Evolutionary conservation across 345 rosid genomes (phyloP).

Genomic region (Adansonia digitata): DNA sequence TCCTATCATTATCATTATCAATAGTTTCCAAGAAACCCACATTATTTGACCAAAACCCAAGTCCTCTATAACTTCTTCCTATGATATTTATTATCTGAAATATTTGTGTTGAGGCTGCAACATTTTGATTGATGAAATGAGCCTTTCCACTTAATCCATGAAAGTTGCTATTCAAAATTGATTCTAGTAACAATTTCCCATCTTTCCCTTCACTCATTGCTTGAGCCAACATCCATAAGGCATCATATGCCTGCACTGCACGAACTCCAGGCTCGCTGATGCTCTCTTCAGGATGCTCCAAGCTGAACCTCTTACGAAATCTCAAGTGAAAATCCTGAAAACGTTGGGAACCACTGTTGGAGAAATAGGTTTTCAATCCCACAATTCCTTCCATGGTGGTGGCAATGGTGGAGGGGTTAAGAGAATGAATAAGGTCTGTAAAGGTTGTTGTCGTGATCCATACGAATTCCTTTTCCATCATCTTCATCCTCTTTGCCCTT

Average conservation of each 20-base stretch:
- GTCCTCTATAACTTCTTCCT: conserved; percentile 13
- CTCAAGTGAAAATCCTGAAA: conserved; percentile 2
- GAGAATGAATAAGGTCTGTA: conserved; percentile 17
- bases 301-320: conserved; percentile 17
- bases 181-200: neutral
- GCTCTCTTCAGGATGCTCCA: conserved; percentile 11
- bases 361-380: conserved; percentile 19
- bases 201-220: conserved; percentile 1
- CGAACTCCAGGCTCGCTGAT: conserved; percentile 19
- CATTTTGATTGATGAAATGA: conserved; percentile 11
- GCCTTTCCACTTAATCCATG: conserved; percentile 18
- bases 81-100: conserved; percentile 24
- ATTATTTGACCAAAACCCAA: conserved; percentile 28
- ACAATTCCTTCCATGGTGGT: conserved; percentile 27
- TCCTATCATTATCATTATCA: neutral
- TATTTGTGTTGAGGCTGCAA: neutral
- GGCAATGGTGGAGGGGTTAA: conserved; percentile 8
- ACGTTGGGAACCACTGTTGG: neutral
- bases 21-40: conserved; percentile 17
- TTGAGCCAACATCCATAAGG: conserved; percentile 1
- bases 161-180: conserved; percentile 1
- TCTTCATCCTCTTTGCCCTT: conserved; percentile 21
- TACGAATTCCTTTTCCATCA: conserved; percentile 30
- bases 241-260: conserved; percentile 27
- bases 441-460: conserved; percentile 32